Conservation (phyloP, 768 basidiomycete species). For the Boletus rubescentipes region DNA sequence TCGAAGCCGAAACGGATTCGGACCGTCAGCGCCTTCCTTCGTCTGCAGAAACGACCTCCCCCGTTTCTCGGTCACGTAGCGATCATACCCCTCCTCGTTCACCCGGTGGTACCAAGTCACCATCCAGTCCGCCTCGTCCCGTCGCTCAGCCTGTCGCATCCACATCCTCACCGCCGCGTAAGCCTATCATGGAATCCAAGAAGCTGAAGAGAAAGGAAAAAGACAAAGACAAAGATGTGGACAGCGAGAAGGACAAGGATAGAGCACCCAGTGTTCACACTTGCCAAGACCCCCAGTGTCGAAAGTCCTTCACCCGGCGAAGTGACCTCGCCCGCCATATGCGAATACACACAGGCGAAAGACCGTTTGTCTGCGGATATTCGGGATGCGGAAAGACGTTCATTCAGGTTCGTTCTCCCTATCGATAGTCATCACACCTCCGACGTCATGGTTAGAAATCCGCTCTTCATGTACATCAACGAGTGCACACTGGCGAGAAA, state of each 20-base stretch:
- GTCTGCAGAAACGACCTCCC: constrained; percentile 27
- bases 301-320: constrained; percentile 77
- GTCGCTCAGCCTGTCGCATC: constrained; percentile 48
- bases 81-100: constrained; percentile 21
- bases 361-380: constrained; percentile 76
- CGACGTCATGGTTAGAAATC: constrained; percentile 58
- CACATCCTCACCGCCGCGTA: constrained; percentile 43
- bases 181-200: constrained; percentile 22
- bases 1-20: constrained; percentile 55
- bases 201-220: constrained; percentile 26
- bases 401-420: constrained; percentile 64
- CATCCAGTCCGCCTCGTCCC: constrained; percentile 36
- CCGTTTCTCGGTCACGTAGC: constrained; percentile 31
- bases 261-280: constrained; percentile 51
- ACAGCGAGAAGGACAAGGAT: constrained; percentile 42
- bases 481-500: constrained; percentile 92
- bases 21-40: constrained; percentile 42
- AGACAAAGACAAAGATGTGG: constrained; percentile 28
- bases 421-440: background rate
- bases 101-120: constrained; percentile 31
- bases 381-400: constrained; percentile 84
- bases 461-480: constrained; percentile 82
- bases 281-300: constrained; percentile 72
- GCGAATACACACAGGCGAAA: constrained; percentile 88
- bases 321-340: constrained; percentile 85